Percentiles rank a stretch among this genome's conserved stretches.
These are phyloP conservation scores for Capronia coronata DNA, from an alignment of 2,329 filamentous ascomycete genomes.

Conservation along the genomic window DNA sequence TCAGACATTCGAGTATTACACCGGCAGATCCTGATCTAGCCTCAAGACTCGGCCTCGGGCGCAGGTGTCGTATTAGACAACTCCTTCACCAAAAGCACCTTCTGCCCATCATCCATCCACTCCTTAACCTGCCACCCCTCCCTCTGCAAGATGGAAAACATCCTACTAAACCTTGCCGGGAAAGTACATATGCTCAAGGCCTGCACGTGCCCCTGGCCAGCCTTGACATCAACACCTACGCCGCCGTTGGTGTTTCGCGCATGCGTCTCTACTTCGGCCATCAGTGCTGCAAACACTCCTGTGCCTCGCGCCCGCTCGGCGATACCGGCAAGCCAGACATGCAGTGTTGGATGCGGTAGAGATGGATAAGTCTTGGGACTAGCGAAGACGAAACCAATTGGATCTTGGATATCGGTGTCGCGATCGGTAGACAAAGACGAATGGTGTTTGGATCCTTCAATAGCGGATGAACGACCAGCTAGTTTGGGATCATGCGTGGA, in stretches of 20 bases:
- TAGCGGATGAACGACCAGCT: neutral
- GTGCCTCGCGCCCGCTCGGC: conserved; percentile 1
- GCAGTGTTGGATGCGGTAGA: conserved; percentile 2
- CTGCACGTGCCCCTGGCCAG: neutral
- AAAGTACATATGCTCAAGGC: conserved; percentile 10
- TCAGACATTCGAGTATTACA: too few species aligned
- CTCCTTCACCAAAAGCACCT: conserved; percentile 13
- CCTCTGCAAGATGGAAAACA: conserved; percentile 50
- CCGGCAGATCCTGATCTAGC: too few species aligned
- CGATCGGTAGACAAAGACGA: too few species aligned
- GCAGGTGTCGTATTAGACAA: too few species aligned
- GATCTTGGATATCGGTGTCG: too few species aligned
- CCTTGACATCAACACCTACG: neutral
- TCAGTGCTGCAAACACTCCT: conserved; percentile 12
- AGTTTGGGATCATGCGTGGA: too few species aligned
- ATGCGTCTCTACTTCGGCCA: conserved; percentile 5
- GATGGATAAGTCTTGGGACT: neutral
- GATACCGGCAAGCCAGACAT: conserved; percentile 13
- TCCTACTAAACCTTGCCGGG: conserved; percentile 14
- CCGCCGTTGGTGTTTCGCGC: too few species aligned
- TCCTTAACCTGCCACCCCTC: conserved; percentile 37
- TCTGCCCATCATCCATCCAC: conserved; percentile 13
- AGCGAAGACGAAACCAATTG: conserved; percentile 12
- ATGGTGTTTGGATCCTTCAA: too few species aligned
- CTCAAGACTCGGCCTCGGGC: too few species aligned